A percentile compares a stretch with the other conserved stretches of the same genome.
These are phyloP conservation scores for Babjeviella inositovora DNA, from an alignment of 805 yeast species.

Conservation along the genomic window DNA sequence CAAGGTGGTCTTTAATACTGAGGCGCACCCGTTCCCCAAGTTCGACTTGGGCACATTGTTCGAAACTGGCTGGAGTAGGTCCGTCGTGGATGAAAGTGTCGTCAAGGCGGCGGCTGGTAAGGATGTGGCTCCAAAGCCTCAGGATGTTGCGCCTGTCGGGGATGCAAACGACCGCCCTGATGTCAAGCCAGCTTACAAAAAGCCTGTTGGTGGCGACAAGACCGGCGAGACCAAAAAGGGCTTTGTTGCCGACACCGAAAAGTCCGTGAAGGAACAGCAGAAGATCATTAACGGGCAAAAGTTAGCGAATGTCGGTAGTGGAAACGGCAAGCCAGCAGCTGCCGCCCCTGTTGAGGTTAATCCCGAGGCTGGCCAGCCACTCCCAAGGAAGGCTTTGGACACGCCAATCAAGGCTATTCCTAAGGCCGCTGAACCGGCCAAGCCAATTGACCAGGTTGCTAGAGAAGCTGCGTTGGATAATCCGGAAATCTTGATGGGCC, in stretches of 20 bases:
- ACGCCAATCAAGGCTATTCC: constrained; percentile 1
- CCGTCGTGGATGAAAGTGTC: neutral
- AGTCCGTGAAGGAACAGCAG: constrained; percentile 1
- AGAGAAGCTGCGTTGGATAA: no score
- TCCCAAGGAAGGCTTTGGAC: no score
- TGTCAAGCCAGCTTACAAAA: no score
- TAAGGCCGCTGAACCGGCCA: constrained; percentile 1
- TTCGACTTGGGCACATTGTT: constrained; percentile 34
- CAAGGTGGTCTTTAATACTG: constrained; percentile 72
- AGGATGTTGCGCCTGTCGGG: neutral
- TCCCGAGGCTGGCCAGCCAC: no score
- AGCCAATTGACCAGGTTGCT: constrained; percentile 1
- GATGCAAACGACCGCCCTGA: no score
- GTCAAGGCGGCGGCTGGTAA: neutral
- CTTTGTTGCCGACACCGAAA: constrained; percentile 1
- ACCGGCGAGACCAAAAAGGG: no score
- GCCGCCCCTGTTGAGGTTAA: no score
- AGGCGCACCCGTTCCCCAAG: constrained; percentile 86
- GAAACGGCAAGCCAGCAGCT: no score
- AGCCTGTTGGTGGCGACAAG: no score
- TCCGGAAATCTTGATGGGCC: no score
- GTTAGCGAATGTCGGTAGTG: neutral
- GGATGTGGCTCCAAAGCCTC: neutral
- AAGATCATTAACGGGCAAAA: neutral
- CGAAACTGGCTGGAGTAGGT: constrained; percentile 46